Evolutionary conservation across 169 alveolate genomes (phyloP).

Genomic region (Eimeria zaria): DNA sequence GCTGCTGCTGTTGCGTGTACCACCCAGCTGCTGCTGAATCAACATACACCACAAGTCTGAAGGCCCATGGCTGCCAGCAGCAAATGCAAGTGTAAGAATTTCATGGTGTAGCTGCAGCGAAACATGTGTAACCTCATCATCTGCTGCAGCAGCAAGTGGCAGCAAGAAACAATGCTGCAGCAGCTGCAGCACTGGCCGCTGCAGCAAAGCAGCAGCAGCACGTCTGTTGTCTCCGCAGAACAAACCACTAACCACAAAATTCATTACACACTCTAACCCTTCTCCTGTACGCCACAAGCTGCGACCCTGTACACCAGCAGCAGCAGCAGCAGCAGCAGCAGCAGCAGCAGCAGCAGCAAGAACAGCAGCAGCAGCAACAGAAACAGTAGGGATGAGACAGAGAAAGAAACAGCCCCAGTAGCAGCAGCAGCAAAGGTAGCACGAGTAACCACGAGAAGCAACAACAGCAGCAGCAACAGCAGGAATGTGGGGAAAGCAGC

Average conservation of each 20-base stretch:
- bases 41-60: slow-evolving; percentile 31
- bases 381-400: not conserved
- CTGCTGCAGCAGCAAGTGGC: slow-evolving; percentile 59
- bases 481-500: not conserved
- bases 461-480: not conserved
- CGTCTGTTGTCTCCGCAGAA: slow-evolving; percentile 63
- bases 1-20: slow-evolving; percentile 69
- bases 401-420: not conserved
- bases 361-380: slow-evolving; percentile 34
- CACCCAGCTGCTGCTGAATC: slow-evolving; percentile 21
- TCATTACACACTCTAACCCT: slow-evolving; percentile 70
- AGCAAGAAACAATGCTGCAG: slow-evolving; percentile 24
- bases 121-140: slow-evolving; percentile 49
- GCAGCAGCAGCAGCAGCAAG: slow-evolving; percentile 9
- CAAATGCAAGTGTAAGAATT: slow-evolving; percentile 56
- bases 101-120: slow-evolving; percentile 79
- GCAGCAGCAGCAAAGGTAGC: slow-evolving; percentile 19
- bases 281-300: slow-evolving; percentile 70
- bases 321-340: slow-evolving; percentile 59
- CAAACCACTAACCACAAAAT: slow-evolving; percentile 62
- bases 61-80: slow-evolving; percentile 26
- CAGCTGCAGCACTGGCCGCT: slow-evolving; percentile 58
- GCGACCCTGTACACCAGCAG: slow-evolving; percentile 31
- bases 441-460: not conserved
- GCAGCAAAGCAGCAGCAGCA: slow-evolving; percentile 71